These are phyloP conservation scores for Myxozyma monticola DNA, from an alignment of 805 yeast species.

Conservation along the genomic window DNA sequence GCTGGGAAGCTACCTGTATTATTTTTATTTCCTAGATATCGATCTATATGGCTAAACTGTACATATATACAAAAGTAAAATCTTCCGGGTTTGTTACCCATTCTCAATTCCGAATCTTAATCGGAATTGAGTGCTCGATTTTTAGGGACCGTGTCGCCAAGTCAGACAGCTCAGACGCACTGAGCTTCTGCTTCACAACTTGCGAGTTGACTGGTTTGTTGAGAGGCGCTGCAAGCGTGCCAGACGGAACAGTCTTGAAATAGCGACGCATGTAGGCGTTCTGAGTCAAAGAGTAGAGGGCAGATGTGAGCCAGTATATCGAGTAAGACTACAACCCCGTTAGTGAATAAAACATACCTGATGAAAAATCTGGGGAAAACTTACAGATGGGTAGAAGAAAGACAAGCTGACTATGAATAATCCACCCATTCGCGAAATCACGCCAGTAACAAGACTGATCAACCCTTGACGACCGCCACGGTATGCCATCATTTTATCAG, in stretches of 20 bases:
- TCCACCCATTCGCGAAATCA: slow-evolving; percentile 61
- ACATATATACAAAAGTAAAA: too few species aligned
- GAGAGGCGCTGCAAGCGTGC: slow-evolving; percentile 12
- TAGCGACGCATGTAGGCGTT: slow-evolving; percentile 58
- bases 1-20: too few species aligned
- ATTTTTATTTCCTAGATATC: too few species aligned
- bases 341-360: not conserved
- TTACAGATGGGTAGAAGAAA: slow-evolving; percentile 80
- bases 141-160: too few species aligned
- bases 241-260: slow-evolving; percentile 9
- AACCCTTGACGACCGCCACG: not conserved
- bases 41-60: too few species aligned
- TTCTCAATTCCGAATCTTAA: too few species aligned
- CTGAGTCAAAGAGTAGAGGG: slow-evolving; percentile 71
- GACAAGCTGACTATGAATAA: slow-evolving; percentile 80
- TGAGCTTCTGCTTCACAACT: too few species aligned
- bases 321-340: slow-evolving; percentile 3
- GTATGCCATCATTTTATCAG: not conserved
- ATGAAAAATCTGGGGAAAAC: slow-evolving; percentile 45
- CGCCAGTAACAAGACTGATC: not conserved
- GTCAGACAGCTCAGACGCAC: too few species aligned
- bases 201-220: slow-evolving; percentile 2
- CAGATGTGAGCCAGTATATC: slow-evolving; percentile 89
- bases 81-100: too few species aligned
- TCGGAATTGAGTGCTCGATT: too few species aligned